Base-by-base conservation (phyloP, 2,329 filamentous ascomycete genomes). In the Beauveria sp. region DNA sequence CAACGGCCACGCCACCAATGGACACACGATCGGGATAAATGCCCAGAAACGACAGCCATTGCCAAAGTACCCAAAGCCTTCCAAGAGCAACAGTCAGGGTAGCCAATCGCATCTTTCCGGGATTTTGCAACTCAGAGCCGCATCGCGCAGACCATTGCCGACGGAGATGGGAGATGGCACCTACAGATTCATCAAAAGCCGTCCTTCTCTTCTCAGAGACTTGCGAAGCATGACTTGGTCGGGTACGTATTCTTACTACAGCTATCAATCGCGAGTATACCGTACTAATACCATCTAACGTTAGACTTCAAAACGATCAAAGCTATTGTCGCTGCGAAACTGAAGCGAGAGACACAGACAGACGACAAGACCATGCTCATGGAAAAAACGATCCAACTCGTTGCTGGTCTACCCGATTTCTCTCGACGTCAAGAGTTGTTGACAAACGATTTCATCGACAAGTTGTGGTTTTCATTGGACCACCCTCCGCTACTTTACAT, bases 281-380 rank as follows among this genome's bases (percentile, higher is more conserved):
- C 3, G 12, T n/a, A 24, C 59, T 65, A 44, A 64, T 65, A 69
- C 37, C 4, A 73, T 43, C 67, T 72, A 14, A 16, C 14, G 5
- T 6, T 2, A 78, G 88, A 91, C 65, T 70, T 88, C 50, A 81
- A 82, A 67, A 90, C 88, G 0, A 74, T 91, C 20, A 72, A 82
- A 50, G 77, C 82, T 5, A 74, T 91, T 43, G 75, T 90, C 61
- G 80, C 82, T 59, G 79, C 76, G 63, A 86, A 90, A 72, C 71
- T 86, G 37, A 86, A 83, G 66, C 86, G 88, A 1, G 80, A 81
- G 61, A 77, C 83, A 53, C 77, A 87, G 12, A 73, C 84, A 5
- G 86, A 93, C 67, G 90, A 93, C 75, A 89, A 88, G 74, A 89
- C 86, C 2, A 89, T 90, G 79, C 77, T 91, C 50, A 90, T 91